Evolutionary conservation across 352 stramenopile species (phyloP), one percentile per base, ranked within the genome.

Genomic region (Pythium folliculosum): DNA sequence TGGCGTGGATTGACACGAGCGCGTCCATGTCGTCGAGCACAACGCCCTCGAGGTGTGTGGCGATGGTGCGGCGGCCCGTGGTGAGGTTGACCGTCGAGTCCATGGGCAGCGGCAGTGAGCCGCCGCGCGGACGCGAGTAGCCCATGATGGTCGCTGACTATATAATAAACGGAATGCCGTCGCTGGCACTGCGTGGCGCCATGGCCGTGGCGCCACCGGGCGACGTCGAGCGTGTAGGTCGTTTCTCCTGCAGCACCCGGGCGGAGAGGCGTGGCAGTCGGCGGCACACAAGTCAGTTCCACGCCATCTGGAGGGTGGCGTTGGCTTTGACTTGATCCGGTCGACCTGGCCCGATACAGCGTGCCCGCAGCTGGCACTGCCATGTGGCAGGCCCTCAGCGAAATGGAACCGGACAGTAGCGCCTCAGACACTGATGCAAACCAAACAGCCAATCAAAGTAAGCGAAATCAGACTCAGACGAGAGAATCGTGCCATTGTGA

Each of bases 1-100:
- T 63, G 57, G 32, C 21, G 51, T 67, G 50, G 38, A 55, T 27
- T 9, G 60, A 60, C 16, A 61, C 40, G 40, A 67, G 60, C 51
- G 51, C 51, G 51, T 67, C 60, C 48, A 40, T 44, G 38, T 60
- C 60, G 38, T 54, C 49, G 23, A 60, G 38, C 51, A 56, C 44
- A 19, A 53, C 56, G 56, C 43, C 56, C 27, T 51, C 32, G 56
- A 63, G 52, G 32, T 59, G 17, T 32, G 21, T 59, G 32, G 21
- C 17, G 32, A 59, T 59, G 7, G 52, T 59, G 17, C 52, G 52
- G 32, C 52, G 52, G 40, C 40, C 50, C 19, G 43, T 55, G 56
- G 51, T 13, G 38, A 44, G 16, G 21, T 35, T 0, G 32, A 21
- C 6, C 57, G 45, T 44, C 8, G 37, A 5, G 44, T 53, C 57